Evolutionary conservation across 208 protist genomes (phyloP).

Genomic region (Leishmania tarentolae): DNA sequence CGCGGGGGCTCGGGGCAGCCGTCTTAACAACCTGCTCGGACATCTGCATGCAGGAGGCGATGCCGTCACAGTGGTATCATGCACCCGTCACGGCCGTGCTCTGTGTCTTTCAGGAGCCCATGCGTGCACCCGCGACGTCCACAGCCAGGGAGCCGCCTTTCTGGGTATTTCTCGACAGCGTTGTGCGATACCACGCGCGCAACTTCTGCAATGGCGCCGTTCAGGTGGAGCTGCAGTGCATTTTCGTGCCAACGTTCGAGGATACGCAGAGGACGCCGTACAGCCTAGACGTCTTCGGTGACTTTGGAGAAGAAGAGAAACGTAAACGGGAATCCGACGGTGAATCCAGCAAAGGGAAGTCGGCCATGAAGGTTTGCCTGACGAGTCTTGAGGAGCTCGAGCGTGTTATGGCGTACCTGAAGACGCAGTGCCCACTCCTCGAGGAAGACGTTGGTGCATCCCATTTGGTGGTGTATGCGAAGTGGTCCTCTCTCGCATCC

Average conservation of each 20-base stretch:
- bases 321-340: not conserved
- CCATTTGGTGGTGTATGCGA: constrained; percentile 13
- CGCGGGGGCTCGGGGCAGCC: not conserved
- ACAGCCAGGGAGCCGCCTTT: constrained; percentile 20
- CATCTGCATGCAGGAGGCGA: not conserved
- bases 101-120: constrained; percentile 12
- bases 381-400: not conserved
- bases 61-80: not conserved
- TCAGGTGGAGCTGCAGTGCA: constrained; percentile 25
- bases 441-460: not conserved
- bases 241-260: constrained; percentile 23
- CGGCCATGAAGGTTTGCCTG: constrained; percentile 5
- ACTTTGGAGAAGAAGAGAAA: not conserved
- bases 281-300: constrained; percentile 20
- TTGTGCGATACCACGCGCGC: constrained; percentile 18
- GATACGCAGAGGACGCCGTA: not conserved
- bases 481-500: not conserved
- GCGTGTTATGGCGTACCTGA: constrained; percentile 10
- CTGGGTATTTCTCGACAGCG: constrained; percentile 25
- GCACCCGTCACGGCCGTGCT: constrained; percentile 1
- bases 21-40: constrained; percentile 11
- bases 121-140: not conserved
- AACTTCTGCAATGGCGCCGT: constrained; percentile 17
- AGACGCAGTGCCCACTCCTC: constrained; percentile 4
- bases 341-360: not conserved